phyloP scores from a whole-genome alignment of 2,329 filamentous ascomycete genomes.

The Sclerotinia sclerotiorum region DNA sequence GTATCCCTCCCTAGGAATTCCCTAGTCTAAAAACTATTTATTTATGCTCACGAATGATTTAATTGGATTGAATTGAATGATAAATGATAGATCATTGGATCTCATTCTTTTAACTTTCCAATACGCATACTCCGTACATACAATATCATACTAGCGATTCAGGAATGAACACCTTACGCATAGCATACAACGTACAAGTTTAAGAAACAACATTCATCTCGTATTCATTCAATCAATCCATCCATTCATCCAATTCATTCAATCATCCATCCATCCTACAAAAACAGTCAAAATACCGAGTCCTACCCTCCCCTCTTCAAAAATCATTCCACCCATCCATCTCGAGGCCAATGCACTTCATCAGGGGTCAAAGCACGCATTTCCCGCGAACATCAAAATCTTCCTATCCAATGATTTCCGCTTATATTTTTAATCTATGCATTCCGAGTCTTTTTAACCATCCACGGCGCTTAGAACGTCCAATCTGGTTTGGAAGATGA shows the following conservation, averaged over 20 bases:
- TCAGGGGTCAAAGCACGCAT: background rate
- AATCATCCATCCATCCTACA: background rate
- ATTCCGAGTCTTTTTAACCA: background rate
- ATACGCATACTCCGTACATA: too few relatives aligned
- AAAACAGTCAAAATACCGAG: too few relatives aligned
- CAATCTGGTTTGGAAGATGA: background rate
- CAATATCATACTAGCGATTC: background rate
- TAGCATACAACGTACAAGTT: too few relatives aligned
- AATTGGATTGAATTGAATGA: too few relatives aligned
- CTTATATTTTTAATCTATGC: background rate
- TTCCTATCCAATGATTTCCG: background rate
- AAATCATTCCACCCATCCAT: background rate
- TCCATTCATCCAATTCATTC: constrained; percentile 6
- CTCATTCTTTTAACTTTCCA: background rate
- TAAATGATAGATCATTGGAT: background rate
- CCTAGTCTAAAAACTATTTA: background rate
- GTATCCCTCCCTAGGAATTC: too few relatives aligned
- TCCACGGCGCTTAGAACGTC: constrained; percentile 11
- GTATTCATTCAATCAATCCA: background rate
- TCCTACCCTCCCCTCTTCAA: too few relatives aligned
- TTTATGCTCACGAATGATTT: background rate
- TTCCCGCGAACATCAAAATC: background rate
- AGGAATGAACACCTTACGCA: background rate
- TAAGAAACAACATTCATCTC: background rate
- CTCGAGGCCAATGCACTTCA: constrained; percentile 1